Evolutionary conservation across 768 basidiomycete species (phyloP).

Genomic region (Pleurotus tuoliensis): DNA sequence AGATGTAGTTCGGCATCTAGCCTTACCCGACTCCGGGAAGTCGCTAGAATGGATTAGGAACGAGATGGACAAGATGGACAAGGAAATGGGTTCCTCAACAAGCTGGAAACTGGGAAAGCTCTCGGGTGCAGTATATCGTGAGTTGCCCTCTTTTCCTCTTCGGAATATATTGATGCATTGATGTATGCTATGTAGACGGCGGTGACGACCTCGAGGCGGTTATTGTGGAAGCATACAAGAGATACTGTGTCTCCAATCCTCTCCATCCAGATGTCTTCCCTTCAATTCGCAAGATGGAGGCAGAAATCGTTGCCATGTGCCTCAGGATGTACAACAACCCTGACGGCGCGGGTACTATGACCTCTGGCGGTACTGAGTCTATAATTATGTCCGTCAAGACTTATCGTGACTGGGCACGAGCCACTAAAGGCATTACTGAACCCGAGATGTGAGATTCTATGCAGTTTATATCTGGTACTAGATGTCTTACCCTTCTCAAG

Average conservation of each 20-base stretch:
- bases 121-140: conserved; percentile 85
- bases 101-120: conserved; percentile 73
- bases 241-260: conserved; percentile 85
- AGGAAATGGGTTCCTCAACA: conserved; percentile 37
- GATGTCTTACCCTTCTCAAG: conserved; percentile 31
- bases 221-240: conserved; percentile 75
- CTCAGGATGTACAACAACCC: conserved; percentile 83
- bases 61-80: conserved; percentile 82
- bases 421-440: conserved; percentile 80
- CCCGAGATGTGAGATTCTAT: conserved; percentile 78
- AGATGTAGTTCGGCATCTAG: conserved; percentile 59
- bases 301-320: conserved; percentile 88
- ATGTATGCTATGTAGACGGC: conserved; percentile 52
- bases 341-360: conserved; percentile 86
- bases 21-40: conserved; percentile 62
- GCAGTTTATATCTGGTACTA: not conserved
- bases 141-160: conserved; percentile 20
- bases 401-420: conserved; percentile 87
- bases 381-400: conserved; percentile 96
- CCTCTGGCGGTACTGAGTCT: conserved; percentile 93
- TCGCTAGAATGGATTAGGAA: conserved; percentile 67
- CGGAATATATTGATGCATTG: not conserved
- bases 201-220: conserved; percentile 78
- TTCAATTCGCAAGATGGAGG: conserved; percentile 93
- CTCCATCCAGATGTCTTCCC: conserved; percentile 94